Base-by-base conservation (phyloP, 2,329 filamentous ascomycete genomes). In the Ilyonectria sp. region DNA sequence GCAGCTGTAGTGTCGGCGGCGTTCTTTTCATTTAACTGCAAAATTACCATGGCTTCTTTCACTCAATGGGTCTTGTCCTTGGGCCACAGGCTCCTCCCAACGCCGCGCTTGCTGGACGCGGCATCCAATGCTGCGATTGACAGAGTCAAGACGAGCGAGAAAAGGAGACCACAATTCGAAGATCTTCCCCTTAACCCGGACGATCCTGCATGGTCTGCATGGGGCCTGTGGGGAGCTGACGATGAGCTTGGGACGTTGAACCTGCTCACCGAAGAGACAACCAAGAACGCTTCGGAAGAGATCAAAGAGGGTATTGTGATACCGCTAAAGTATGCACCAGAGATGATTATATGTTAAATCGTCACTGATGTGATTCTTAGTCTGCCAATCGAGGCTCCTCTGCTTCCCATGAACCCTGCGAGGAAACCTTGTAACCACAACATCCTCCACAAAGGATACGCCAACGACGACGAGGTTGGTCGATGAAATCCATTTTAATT, bases 241-340 rank as follows among this genome's bases (percentile, higher is more conserved):
- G 85, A 87, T 65, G 81, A 86, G 65, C 76, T 86, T 4, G 85
- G 86, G 11, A 85, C 84, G 61, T 78, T 87, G 4, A 87, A 87
- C 72, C 79, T 85, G 6, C 81, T 87, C 52, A 87, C 85, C 2
- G 54, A 63, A 10, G 60, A 61, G 7, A 53, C 60, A 11, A 37
- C 57, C 3, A 46, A 47, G 26, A 19, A 43, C 17, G 67, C 64
- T 2, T 54, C 57, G 6, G 26, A 55, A 15, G 63, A 67, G 17
- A 57, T 62, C 26, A 53, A 29, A 7, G 58, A 55, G 23, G 56
- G 55, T 9, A 57, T 58, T 19, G 57, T 62, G 21, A 49, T 73
- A 10, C 70, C 71, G 15, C 46, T 73, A 6, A 67, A 73, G 62
- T 71, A 19, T 56, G 43, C 19, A 35, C 7, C 17, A 21, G 17